Evolutionary conservation across 805 yeast species (phyloP), one percentile per base, ranked within the genome.

Genomic region (Candida pini): DNA sequence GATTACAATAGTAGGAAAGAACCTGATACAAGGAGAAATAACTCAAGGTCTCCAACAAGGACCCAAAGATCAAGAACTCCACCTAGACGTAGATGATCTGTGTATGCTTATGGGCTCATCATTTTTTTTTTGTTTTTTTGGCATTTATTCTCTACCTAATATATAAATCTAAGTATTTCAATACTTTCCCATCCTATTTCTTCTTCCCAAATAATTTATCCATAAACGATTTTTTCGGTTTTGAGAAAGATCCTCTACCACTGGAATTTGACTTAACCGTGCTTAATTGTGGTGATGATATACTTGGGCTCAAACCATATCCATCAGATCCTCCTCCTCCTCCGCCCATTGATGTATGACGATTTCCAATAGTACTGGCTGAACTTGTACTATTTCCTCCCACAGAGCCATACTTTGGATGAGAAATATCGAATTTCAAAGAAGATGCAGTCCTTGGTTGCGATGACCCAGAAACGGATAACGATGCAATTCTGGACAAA

Each of bases 371-470:
- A 22, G 28, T 18, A 18, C 14, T 28, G 13, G 29, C 33, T 16
- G 25, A 15, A 15, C 24, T 17, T 9, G 22, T 12, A 13, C 13
- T 18, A 17, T 18, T 30, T n/a, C 13, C 26, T 9, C n/a, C 9
- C 4, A 14, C 17, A 9, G 12, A 7, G 9, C 24, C 41, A 31
- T 44, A 46, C 30, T 48, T 48, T 2, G 53, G 51, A 34, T 46
- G 50, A 17, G 35, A 34, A 31, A 44, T 39, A 22, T 40, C 41
- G 37, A 52, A 52, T 31, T 44, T 49, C 24, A 52, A 36, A 7
- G 54, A 43, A 4, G 53, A 26, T 6, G 31, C 29, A 4, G 41
- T 30, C 18, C 54, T 36, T 8, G 53, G 57, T 28, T 47, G 35
- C 18, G 40, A 27, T 8, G 50, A 39, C n/a, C n/a, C n/a, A n/a